These are phyloP conservation scores for Fusarium oligoseptatum DNA, from an alignment of 2,329 filamentous ascomycete species.

Conservation along the genomic window DNA sequence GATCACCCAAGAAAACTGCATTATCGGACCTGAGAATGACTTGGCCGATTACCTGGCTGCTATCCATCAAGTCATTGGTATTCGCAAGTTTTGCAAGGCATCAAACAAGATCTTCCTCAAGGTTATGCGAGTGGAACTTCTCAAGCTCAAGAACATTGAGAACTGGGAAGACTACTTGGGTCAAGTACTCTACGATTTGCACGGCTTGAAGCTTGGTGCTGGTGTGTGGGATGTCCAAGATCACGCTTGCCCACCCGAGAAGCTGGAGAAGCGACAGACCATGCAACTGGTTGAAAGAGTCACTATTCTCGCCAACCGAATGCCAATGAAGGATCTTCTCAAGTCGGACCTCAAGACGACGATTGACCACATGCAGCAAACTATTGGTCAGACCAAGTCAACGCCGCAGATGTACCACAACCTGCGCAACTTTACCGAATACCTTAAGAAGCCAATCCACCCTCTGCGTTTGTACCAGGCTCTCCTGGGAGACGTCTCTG, in stretches of 20 bases:
- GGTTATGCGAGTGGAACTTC: conserved; percentile 87
- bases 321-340: conserved; percentile 90
- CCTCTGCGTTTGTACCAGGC: conserved; percentile 84
- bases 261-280: conserved; percentile 83
- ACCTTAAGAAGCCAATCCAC: conserved; percentile 86
- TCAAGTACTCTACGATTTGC: conserved; percentile 86
- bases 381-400: conserved; percentile 83
- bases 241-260: conserved; percentile 83
- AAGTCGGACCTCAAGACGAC: conserved; percentile 92
- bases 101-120: conserved; percentile 91
- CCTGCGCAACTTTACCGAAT: conserved; percentile 83
- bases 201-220: conserved; percentile 82
- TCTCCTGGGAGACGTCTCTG: conserved; percentile 81
- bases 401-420: conserved; percentile 89
- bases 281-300: conserved; percentile 87
- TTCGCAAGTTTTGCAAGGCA: conserved; percentile 86
- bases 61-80: conserved; percentile 85
- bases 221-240: conserved; percentile 77
- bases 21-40: conserved; percentile 77
- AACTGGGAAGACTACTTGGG: conserved; percentile 89
- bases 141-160: conserved; percentile 80
- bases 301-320: conserved; percentile 81
- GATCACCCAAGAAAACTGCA: conserved; percentile 75
- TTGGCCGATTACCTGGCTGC: conserved; percentile 83
- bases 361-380: conserved; percentile 93